Evolutionary conservation across 2,329 filamentous ascomycete species (phyloP).

Genomic region (Colletotrichum sojae): DNA sequence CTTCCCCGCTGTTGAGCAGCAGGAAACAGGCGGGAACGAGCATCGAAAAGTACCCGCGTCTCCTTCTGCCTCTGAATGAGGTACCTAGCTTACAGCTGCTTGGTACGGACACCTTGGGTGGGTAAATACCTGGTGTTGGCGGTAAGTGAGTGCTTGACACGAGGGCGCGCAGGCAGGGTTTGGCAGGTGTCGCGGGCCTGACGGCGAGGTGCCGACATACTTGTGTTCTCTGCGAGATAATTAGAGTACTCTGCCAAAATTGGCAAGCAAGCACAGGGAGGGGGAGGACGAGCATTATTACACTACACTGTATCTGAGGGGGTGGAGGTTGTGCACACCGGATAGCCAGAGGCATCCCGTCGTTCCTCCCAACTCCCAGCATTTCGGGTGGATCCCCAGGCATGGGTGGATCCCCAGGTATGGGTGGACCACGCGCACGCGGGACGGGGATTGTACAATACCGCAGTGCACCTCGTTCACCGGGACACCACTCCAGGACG

Average conservation of each 20-base stretch:
- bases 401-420: constrained; percentile 18
- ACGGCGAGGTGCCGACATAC: background rate
- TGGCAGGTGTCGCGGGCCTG: too few relatives aligned
- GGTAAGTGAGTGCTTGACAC: background rate
- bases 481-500: constrained; percentile 33
- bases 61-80: background rate
- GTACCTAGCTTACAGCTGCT: background rate
- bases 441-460: constrained; percentile 25
- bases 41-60: constrained; percentile 9
- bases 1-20: constrained; percentile 16
- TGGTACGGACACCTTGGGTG: background rate
- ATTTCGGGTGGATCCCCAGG: too few relatives aligned
- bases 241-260: too few relatives aligned
- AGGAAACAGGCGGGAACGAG: constrained; percentile 27
- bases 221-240: too few relatives aligned
- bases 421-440: constrained; percentile 13
- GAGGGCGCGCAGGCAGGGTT: constrained; percentile 6
- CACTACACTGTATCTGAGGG: too few relatives aligned
- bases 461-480: constrained; percentile 31
- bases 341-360: too few relatives aligned
- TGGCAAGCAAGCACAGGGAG: too few relatives aligned
- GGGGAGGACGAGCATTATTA: too few relatives aligned
- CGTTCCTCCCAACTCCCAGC: too few relatives aligned
- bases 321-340: too few relatives aligned
- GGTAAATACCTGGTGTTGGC: background rate